Conservation (phyloP, 331 rosid species). For the Malus hybrid region DNA sequence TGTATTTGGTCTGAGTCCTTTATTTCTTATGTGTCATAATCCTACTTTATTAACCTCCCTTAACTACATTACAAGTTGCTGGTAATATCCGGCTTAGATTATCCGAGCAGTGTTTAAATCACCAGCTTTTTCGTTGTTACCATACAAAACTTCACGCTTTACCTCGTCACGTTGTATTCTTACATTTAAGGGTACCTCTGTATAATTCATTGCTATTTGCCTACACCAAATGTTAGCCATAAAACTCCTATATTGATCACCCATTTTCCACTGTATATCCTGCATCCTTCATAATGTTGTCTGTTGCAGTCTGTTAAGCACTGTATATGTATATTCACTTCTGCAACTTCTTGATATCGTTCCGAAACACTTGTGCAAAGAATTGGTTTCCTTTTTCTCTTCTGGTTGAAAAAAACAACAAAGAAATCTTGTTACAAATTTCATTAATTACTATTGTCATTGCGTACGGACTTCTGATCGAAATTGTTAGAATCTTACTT, state of each 20-base stretch:
- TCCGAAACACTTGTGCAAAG: background rate
- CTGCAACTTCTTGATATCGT: background rate
- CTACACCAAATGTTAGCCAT: background rate
- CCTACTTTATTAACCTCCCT: background rate
- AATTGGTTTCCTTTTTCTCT: background rate
- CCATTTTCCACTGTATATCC: background rate
- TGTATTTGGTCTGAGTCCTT: background rate
- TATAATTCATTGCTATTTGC: background rate
- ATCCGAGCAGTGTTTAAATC: background rate
- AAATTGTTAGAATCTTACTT: too few species aligned
- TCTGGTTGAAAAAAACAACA: background rate
- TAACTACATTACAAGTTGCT: background rate
- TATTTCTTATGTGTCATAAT: background rate
- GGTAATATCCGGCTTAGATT: background rate
- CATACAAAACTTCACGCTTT: background rate
- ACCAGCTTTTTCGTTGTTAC: background rate
- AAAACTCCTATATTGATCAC: background rate
- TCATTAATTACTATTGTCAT: background rate
- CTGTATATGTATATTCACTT: background rate
- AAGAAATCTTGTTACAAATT: background rate
- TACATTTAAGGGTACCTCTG: background rate
- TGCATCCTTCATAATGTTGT: background rate
- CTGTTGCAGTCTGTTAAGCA: background rate
- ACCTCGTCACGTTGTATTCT: background rate
- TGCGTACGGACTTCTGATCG: background rate